These are phyloP conservation scores for Ulmus americana DNA, from an alignment of 331 rosid species.

Conservation along the genomic window DNA sequence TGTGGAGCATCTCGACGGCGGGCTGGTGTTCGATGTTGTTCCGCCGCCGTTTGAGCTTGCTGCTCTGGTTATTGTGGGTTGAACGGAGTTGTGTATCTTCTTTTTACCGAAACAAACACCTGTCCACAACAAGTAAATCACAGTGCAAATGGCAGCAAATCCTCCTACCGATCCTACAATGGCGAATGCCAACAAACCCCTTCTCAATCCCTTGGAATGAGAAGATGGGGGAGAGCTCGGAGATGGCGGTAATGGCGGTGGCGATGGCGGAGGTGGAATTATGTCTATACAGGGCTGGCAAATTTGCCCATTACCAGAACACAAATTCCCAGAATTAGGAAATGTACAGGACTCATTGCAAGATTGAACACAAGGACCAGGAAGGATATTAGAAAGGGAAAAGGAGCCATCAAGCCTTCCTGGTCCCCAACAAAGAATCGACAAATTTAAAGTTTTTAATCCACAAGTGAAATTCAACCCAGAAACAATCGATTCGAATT, in stretches of 20 bases:
- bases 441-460: constrained; percentile 40
- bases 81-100: constrained; percentile 86
- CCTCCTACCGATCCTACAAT: constrained; percentile 75
- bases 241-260: constrained; percentile 6
- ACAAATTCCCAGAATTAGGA: constrained; percentile 42
- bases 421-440: constrained; percentile 83
- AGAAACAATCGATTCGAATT: constrained; percentile 62
- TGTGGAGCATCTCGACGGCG: constrained; percentile 67
- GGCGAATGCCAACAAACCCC: constrained; percentile 65
- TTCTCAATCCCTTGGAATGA: constrained; percentile 39
- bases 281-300: constrained; percentile 47
- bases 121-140: constrained; percentile 65
- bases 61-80: constrained; percentile 77
- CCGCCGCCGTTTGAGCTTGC: constrained; percentile 54
- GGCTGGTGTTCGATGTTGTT: constrained; percentile 41
- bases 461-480: constrained; percentile 80
- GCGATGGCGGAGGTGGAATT: constrained; percentile 2
- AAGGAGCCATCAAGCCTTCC: constrained; percentile 46
- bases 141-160: constrained; percentile 60
- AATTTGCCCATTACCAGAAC: constrained; percentile 48
- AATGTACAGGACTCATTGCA: constrained; percentile 56
- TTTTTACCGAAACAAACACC: constrained; percentile 81
- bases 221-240: constrained; percentile 7
- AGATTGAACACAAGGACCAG: constrained; percentile 71
- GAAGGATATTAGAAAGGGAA: constrained; percentile 48